These are phyloP conservation scores for Aspergillus ibericus DNA, from an alignment of 2,329 filamentous ascomycete species.

Conservation along the genomic window DNA sequence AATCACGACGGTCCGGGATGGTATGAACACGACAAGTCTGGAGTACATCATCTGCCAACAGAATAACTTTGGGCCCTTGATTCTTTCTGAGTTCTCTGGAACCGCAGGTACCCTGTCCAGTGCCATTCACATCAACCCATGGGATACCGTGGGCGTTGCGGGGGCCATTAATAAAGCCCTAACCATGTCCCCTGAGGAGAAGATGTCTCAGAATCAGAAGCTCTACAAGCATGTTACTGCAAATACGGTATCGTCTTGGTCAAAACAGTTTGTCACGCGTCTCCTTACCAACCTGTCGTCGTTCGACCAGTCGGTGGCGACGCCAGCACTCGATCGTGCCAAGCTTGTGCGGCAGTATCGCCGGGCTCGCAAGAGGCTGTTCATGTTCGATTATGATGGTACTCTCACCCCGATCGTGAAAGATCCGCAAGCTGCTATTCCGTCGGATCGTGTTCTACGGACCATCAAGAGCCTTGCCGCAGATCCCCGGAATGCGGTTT, in stretches of 20 bases:
- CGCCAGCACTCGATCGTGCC: conserved; percentile 76
- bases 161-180: conserved; percentile 79
- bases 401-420: conserved; percentile 94
- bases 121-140: conserved; percentile 95
- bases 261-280: conserved; percentile 72
- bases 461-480: conserved; percentile 76
- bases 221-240: conserved; percentile 82
- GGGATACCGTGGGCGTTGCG: conserved; percentile 83
- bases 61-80: conserved; percentile 80
- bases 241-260: conserved; percentile 86
- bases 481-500: conserved; percentile 83
- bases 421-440: conserved; percentile 84
- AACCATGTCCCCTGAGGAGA: conserved; percentile 68
- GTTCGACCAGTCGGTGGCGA: conserved; percentile 71
- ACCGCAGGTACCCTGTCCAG: conserved; percentile 82
- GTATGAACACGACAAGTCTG: conserved; percentile 96
- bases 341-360: conserved; percentile 73
- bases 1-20: conserved; percentile 93
- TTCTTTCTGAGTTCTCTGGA: conserved; percentile 94
- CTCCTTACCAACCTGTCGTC: conserved; percentile 78
- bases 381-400: conserved; percentile 99
- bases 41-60: conserved; percentile 94
- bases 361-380: conserved; percentile 73
- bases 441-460: conserved; percentile 77
- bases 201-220: conserved; percentile 67